Evolutionary conservation across 805 yeast species (phyloP), one percentile per base, ranked within the genome.

Genomic region (Hanseniaspora clermontiae): DNA sequence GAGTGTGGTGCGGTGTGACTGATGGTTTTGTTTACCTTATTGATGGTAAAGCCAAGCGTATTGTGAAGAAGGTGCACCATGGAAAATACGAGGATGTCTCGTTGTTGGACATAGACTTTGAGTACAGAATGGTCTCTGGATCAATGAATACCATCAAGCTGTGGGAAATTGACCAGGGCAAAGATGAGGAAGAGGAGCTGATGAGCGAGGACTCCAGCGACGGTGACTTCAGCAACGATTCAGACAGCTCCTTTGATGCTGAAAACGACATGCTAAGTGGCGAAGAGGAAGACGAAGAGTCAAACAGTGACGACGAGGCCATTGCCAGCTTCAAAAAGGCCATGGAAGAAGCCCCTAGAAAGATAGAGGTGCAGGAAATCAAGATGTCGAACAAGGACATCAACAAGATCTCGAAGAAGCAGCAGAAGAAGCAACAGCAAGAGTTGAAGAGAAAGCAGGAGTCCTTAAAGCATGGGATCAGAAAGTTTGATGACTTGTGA

Each of bases 131-230:
- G 55, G 79, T 86, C 3, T 81, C 86, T 66, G 88, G 84, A 6
- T 93, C 96, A 20, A 84, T 90, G 89, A 91, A 86, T 49, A 74
- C 76, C 31, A 71, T 91, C 57, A 84, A 82, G 62, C 72, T 91
- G 6, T 91, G 97, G 97, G 73, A 77, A 11, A 71, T 68, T 32
- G 62, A 64, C 1, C 68, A 61, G 0, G 72, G 38, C n/a, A n/a
- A 64, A 14, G 37, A 20, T 2, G 72, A 65, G 1, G 71, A 63
- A 8, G 71, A 64, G 6, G 68, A 61, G 7, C 65, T 63, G 5
- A 65, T 63, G 6, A 61, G 56, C 12, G 60, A 59, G 1, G 66
- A 59, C 9, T 52, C 34, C 2, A 60, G 49, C 9, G 61, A 50
- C 10, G 64, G 51, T 5, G 60, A 48, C 12, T 52, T 17, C 29